Percentiles rank a stretch among this genome's conserved stretches.
phyloP scores from a whole-genome alignment of 2,329 filamentous ascomycete species.

The Davidsoniella virescens region DNA sequence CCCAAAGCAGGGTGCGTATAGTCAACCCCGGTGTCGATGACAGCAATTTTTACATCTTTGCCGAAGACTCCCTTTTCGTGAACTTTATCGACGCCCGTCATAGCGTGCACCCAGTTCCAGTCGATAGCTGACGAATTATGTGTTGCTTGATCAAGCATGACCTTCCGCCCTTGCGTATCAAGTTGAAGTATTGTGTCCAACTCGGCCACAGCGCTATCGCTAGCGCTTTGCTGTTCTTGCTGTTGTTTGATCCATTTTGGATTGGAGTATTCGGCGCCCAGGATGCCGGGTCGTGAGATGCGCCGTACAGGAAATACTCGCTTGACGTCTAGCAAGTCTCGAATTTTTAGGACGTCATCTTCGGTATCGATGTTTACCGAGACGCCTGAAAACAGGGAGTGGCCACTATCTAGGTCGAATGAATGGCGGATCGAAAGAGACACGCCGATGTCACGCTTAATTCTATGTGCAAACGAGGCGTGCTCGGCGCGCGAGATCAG shows the following conservation, averaged over 20 bases:
- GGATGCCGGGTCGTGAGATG: background rate
- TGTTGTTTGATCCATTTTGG: background rate
- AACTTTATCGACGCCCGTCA: conserved; percentile 25
- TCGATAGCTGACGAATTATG: background rate
- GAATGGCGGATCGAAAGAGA: conserved; percentile 2
- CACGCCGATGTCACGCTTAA: background rate
- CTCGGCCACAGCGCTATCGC: background rate
- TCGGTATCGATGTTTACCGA: background rate
- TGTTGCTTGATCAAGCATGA: background rate
- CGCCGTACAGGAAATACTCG: conserved; percentile 3
- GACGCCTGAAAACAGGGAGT: conserved; percentile 4
- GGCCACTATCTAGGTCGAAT: background rate
- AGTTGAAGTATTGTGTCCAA: background rate
- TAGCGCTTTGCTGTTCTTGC: background rate
- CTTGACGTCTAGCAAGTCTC: conserved; percentile 5
- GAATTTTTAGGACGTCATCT: background rate
- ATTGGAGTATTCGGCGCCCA: background rate
- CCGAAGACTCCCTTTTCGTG: conserved; percentile 24
- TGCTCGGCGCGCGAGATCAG: background rate
- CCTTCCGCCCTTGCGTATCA: too few species aligned
- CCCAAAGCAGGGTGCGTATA: conserved; percentile 43
- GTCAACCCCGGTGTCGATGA: conserved; percentile 26
- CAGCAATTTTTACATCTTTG: conserved; percentile 23
- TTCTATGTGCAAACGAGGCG: background rate
- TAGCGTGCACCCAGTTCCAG: conserved; percentile 18